Percentiles rank a stretch among this genome's conserved stretches.
These are phyloP conservation scores for Diospyros lotus DNA, from an alignment of 148 eudicot species.

Conservation along the genomic window DNA sequence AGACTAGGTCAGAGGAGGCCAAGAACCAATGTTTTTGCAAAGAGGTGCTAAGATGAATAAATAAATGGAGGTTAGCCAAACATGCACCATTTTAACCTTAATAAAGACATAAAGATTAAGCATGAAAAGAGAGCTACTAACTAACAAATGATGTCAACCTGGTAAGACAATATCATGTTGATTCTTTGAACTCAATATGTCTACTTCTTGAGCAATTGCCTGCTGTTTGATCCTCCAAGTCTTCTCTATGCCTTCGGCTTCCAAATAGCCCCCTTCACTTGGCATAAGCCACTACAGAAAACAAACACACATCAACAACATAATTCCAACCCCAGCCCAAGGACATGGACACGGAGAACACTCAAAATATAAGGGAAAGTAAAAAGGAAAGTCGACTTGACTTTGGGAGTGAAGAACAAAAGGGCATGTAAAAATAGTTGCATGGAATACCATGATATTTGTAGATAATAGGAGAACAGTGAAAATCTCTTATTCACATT, in stretches of 20 bases:
- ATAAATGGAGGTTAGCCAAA: background rate
- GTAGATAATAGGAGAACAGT: no score
- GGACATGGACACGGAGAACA: no score
- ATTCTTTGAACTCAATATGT: slow-evolving; percentile 54
- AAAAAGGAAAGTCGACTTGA: background rate
- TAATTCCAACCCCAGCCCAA: background rate
- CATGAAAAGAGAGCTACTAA: background rate
- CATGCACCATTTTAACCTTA: background rate
- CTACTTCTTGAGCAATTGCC: slow-evolving; percentile 68
- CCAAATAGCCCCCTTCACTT: slow-evolving; percentile 63
- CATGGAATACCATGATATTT: background rate
- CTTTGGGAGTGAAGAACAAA: background rate
- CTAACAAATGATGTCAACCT: slow-evolving; percentile 30
- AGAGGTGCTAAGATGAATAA: background rate
- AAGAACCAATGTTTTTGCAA: no score
- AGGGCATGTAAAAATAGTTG: background rate
- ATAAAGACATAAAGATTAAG: background rate
- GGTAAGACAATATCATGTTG: slow-evolving; percentile 85
- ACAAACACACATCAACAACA: slow-evolving; percentile 8
- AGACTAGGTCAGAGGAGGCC: no score
- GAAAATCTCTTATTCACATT: no score
- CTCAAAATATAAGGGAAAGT: no score
- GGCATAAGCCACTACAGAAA: slow-evolving; percentile 82
- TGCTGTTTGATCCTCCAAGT: slow-evolving; percentile 74
- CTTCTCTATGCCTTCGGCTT: slow-evolving; percentile 85